Conservation (phyloP, 805 yeast species). For the Candida stauntonica region DNA sequence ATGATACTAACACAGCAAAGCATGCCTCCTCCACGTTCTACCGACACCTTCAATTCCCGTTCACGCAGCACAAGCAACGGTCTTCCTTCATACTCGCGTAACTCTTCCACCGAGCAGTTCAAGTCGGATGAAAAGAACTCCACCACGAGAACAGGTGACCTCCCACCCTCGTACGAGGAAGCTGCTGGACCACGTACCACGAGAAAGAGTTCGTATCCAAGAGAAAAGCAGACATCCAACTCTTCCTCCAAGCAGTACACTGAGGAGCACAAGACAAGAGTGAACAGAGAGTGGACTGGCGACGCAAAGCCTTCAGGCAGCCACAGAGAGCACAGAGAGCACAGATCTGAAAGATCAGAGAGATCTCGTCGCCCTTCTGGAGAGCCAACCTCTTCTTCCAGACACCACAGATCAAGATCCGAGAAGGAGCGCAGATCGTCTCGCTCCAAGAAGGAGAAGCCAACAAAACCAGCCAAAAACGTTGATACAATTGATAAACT, state of each 20-base stretch:
- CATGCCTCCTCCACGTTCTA: conserved; percentile 23
- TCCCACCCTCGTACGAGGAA: conserved; percentile 71
- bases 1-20: conserved; percentile 15
- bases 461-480: conserved; percentile 56
- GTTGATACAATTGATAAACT: conserved; percentile 92
- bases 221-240: conserved; percentile 38
- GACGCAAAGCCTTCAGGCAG: conserved; percentile 6
- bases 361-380: conserved; percentile 8
- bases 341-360: conserved; percentile 13
- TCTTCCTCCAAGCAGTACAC: conserved; percentile 12
- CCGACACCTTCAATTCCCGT: conserved; percentile 45
- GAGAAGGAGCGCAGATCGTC: conserved; percentile 3
- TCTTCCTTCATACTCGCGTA: conserved; percentile 33
- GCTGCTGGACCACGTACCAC: conserved; percentile 48
- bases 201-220: conserved; percentile 47
- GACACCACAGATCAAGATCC: conserved; percentile 10
- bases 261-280: conserved; percentile 17
- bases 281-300: conserved; percentile 19
- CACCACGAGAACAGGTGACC: conserved; percentile 20
- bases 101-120: conserved; percentile 28
- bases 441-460: conserved; percentile 22
- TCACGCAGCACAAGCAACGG: conserved; percentile 33
- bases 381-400: conserved; percentile 6
- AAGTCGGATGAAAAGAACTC: conserved; percentile 26
- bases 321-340: conserved; percentile 12